Evolutionary conservation across 371 early-diverging fungal species (phyloP), one percentile per base, ranked within the genome.

Genomic region (Saksenaea vasiformis): DNA sequence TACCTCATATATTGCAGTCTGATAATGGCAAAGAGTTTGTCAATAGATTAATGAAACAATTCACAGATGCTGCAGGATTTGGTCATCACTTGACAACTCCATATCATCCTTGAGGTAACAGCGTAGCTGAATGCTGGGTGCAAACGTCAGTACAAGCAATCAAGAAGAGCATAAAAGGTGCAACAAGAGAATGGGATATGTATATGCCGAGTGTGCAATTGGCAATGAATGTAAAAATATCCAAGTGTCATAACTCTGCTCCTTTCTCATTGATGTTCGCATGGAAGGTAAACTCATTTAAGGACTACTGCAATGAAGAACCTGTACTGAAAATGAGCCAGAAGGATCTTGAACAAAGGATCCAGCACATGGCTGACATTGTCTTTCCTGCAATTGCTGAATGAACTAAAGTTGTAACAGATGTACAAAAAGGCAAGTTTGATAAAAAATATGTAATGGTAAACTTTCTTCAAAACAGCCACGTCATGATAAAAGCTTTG

Each of bases 91-190:
- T 56, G 13, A 51, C 60, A 9, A 58, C 70, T 0, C 36, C 72
- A 14, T 73, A 73, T 56, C 59, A 71, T 34, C 68, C 69, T 1
- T n/a, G 62, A 34, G 69, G 54, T 4, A 79, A 79, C 60, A 73
- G 70, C n/a, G 51, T 59, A 9, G 64, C 62, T 3, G 67, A 70
- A 65, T 1, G 74, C 5, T 59, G 11, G 11, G 65, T 70, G 13
- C 58, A 62, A 31, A 70, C 67, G 8, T 54, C 67, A 19, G 37
- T 60, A 38, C 9, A 35, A 28, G 31, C 63, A 22, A 56, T 73
- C 10, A 34, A 35, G 9, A 69, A 76, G 41, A 34, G 36, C 1
- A 10, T 76, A 3, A 36, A 65, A 35, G 61, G 66, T 0, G 60
- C 35, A 37, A 54, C 39, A 22, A 35, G 38, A 38, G 61, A 67